These are phyloP conservation scores for Ogataea pilisensis DNA, from an alignment of 805 yeast species.

Conservation along the genomic window DNA sequence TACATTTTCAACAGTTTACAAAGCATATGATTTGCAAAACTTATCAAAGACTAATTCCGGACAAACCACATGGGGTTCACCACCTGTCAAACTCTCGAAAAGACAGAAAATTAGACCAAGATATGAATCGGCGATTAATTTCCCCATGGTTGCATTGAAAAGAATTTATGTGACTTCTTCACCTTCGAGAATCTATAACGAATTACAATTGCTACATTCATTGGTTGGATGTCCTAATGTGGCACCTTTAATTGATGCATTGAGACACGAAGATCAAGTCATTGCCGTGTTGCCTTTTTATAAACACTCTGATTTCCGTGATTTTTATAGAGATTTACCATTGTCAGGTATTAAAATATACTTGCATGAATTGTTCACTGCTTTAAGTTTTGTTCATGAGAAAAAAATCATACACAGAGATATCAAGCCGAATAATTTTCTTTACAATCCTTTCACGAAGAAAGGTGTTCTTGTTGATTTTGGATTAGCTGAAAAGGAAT, in stretches of 20 bases:
- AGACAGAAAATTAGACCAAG: slow-evolving; percentile 8
- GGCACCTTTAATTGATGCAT: slow-evolving; percentile 86
- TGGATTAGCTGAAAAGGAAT: slow-evolving; percentile 77
- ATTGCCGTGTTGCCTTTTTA: slow-evolving; percentile 89
- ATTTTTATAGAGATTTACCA: slow-evolving; percentile 76
- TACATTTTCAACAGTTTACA: slow-evolving; percentile 73
- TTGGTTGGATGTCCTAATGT: slow-evolving; percentile 67
- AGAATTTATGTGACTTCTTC: slow-evolving; percentile 94
- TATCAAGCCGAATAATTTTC: slow-evolving; percentile 72
- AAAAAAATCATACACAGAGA: slow-evolving; percentile 88
- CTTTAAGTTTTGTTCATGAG: slow-evolving; percentile 70
- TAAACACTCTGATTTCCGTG: slow-evolving; percentile 86
- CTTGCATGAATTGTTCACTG: slow-evolving; percentile 73
- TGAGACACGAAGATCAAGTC: slow-evolving; percentile 86
- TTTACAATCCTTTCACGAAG: slow-evolving; percentile 60
- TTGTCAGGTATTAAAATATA: slow-evolving; percentile 76
- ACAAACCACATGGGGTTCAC: slow-evolving; percentile 26
- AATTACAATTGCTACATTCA: slow-evolving; percentile 69
- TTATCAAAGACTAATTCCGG: slow-evolving; percentile 21
- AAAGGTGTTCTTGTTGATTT: slow-evolving; percentile 87
- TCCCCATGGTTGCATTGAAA: slow-evolving; percentile 71
- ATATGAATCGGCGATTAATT: slow-evolving; percentile 29
- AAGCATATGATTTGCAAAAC: slow-evolving; percentile 41
- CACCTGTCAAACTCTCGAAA: slow-evolving; percentile 20
- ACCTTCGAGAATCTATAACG: slow-evolving; percentile 86